Conservation (phyloP, 129 eudicot genomes). For the Erigeron canadensis region DNA sequence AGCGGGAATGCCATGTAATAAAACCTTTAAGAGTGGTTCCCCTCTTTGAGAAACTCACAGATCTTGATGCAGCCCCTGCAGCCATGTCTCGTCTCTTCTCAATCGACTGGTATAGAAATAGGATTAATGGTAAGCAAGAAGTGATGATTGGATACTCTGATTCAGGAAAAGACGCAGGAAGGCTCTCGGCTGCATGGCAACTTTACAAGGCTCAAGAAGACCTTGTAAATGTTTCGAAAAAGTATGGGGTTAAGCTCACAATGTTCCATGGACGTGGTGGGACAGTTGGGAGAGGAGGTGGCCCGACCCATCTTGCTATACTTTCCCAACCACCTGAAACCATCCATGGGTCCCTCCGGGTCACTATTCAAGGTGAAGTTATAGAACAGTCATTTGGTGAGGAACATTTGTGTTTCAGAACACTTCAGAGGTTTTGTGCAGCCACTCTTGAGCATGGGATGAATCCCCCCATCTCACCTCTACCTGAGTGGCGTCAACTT, state of each 20-base stretch:
- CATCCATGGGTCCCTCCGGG: slow-evolving; percentile 83
- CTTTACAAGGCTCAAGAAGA: slow-evolving; percentile 95
- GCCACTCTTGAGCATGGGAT: slow-evolving; percentile 98
- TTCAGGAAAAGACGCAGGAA: slow-evolving; percentile 95
- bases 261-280: slow-evolving; percentile 99
- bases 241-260: slow-evolving; percentile 76
- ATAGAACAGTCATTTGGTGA: slow-evolving; percentile 97
- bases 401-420: slow-evolving; percentile 92
- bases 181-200: slow-evolving; percentile 96
- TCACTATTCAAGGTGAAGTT: slow-evolving; percentile 96
- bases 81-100: slow-evolving; percentile 90
- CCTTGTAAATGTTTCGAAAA: slow-evolving; percentile 78
- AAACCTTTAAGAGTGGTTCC: slow-evolving; percentile 87
- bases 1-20: slow-evolving; percentile 84
- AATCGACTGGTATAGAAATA: slow-evolving; percentile 76
- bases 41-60: slow-evolving; percentile 87
- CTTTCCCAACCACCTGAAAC: slow-evolving; percentile 98
- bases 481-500: slow-evolving; percentile 91
- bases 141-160: slow-evolving; percentile 98
- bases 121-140: slow-evolving; percentile 87
- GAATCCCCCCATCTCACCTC: slow-evolving; percentile 84
- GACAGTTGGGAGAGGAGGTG: slow-evolving; percentile 97
- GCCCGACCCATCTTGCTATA: slow-evolving; percentile 93
- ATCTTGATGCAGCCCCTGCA: slow-evolving; percentile 90
- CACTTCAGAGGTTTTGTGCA: slow-evolving; percentile 90